Conservation (phyloP, 2,329 filamentous ascomycete genomes). For the Chaetomium sp. region DNA sequence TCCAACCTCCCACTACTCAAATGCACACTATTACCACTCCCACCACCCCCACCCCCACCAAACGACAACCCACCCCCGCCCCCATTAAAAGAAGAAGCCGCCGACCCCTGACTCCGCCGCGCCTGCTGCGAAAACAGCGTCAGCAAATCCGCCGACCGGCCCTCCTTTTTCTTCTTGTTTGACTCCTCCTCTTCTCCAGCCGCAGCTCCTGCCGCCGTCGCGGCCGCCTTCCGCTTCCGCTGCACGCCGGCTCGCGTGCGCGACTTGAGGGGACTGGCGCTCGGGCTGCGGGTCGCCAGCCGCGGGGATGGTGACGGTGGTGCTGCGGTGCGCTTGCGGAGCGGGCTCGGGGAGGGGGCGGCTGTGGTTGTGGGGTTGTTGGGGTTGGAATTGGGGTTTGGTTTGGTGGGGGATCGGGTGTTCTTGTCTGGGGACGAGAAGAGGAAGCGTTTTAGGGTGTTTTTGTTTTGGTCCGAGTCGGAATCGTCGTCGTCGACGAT, state of each 20-base stretch:
- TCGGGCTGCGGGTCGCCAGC: constrained; percentile 41
- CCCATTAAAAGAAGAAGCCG: background rate
- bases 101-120: constrained; percentile 40
- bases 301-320: constrained; percentile 29
- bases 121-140: constrained; percentile 65
- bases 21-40: background rate
- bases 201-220: constrained; percentile 41
- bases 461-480: constrained; percentile 33
- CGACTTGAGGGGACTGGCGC: constrained; percentile 50
- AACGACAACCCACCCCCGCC: constrained; percentile 22
- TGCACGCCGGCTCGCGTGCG: constrained; percentile 38
- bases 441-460: constrained; percentile 57
- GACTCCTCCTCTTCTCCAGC: constrained; percentile 21
- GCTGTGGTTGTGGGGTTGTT: background rate
- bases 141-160: constrained; percentile 58
- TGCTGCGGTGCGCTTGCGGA: constrained; percentile 39
- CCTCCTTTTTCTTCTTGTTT: constrained; percentile 46
- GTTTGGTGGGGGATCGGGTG: constrained; percentile 28
- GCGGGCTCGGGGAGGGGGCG: constrained; percentile 44
- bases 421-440: constrained; percentile 52
- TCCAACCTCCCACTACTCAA: constrained; percentile 40
- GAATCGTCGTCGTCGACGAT: constrained; percentile 33
- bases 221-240: constrained; percentile 29
- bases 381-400: background rate
- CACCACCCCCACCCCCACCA: constrained; percentile 35